Base-by-base conservation (phyloP, 805 yeast species). In the Lachancea sp. region DNA sequence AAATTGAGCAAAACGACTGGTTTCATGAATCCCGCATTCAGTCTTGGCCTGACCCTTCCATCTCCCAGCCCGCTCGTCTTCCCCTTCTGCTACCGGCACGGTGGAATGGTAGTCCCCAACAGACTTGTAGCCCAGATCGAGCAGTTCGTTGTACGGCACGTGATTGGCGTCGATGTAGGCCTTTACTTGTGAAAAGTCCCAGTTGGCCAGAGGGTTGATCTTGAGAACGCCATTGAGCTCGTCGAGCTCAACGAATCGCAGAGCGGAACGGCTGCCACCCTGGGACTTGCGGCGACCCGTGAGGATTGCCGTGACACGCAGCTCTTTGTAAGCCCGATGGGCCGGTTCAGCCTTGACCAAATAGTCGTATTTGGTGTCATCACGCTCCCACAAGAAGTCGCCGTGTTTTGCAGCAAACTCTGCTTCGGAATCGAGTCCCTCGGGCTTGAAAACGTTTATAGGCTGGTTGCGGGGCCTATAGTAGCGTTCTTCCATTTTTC, bases 71-170 rank as follows among this genome's bases (percentile, higher is more conserved):
- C 98, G 77, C 64, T 91, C 98, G 59, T 91, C 97, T 60, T 88
- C 97, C 9, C 95, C 96, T 37, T 85, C 96, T 7, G 69, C 74
- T 10, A 87, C 95, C 2, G 98, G 97, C 26, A 68, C 79, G 0
- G 98, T 91, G 1, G 95, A 86, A 64, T 91, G 98, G 77, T 90
- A 91, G 64, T 91, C 98, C 1, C 98, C 98, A 13, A 91, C 77
- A 0, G 96, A 86, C 58, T 88, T 82, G 66, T 90, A 91, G 0
- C 97, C 97, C 45, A 80, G 68, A 63, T 89, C 91, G 31, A 91
- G 68, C 29, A 91, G 71, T 49, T 77, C 88, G 59, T 91, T 91
- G 67, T 85, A 87, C 3, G 97, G 96, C 12, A 90, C 96, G 11
- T 77, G 54, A 60, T 88, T 68, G 31, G 70, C 73, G 47, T 81